Conservation (phyloP, 495 filamentous ascomycete species). For the Hypoxylon trugodes region DNA sequence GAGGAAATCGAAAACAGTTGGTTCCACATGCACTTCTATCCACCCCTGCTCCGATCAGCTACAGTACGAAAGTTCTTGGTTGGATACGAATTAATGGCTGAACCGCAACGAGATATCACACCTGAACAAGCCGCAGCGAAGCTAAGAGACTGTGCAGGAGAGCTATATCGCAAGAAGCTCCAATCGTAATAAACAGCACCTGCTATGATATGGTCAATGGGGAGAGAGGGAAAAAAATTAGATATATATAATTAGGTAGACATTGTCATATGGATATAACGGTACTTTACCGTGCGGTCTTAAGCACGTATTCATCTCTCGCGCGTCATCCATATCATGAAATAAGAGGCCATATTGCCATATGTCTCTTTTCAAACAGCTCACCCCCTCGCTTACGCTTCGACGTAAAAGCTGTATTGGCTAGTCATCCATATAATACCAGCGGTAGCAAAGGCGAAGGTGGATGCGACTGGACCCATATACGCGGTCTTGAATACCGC, state of each 20-base stretch:
- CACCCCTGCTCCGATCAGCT: constrained; percentile 88
- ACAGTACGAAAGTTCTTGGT: constrained; percentile 96
- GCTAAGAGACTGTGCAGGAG: constrained; percentile 76
- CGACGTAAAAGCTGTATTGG: constrained; percentile 73
- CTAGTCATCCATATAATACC: constrained; percentile 83
- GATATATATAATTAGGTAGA: constrained; percentile 11
- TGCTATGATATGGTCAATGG: background rate
- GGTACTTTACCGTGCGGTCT: too few relatives aligned
- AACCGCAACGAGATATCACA: constrained; percentile 97
- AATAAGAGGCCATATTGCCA: too few relatives aligned
- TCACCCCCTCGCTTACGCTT: constrained; percentile 20
- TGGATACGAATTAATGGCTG: constrained; percentile 94
- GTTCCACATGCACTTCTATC: constrained; percentile 97
- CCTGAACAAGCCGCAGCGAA: constrained; percentile 91
- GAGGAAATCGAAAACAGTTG: constrained; percentile 88
- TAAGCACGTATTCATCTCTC: too few relatives aligned
- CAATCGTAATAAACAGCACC: constrained; percentile 31
- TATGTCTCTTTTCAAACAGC: background rate
- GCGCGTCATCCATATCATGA: too few relatives aligned
- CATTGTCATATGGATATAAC: constrained; percentile 7
- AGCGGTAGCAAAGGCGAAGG: constrained; percentile 73
- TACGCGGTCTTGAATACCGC: constrained; percentile 75
- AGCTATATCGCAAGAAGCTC: constrained; percentile 80
- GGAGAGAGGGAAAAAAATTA: background rate
- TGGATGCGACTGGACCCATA: constrained; percentile 73